Evolutionary conservation across 345 rosid genomes (phyloP), one percentile per base, ranked within the genome.

Genomic region (Syzygium aqueum): DNA sequence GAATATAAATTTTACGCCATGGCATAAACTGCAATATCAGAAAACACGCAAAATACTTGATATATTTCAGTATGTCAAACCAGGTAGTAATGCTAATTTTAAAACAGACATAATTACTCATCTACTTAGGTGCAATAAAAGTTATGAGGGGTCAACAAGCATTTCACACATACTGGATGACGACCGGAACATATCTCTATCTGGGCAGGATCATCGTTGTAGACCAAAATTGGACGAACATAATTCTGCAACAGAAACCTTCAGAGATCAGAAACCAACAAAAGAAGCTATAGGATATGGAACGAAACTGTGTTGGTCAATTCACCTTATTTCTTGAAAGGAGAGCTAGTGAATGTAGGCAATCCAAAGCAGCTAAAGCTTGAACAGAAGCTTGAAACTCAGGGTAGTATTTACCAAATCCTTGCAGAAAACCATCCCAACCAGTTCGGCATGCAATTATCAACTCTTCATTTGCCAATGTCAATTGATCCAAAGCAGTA

Each of bases 321-420:
- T 22, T 61, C 53, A 94, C 98, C 98, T 95, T 95, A 91, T 93
- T 94, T 91, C 91, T 94, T 30, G 98, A 94, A 84, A 97, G 97
- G 88, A 92, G 91, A 87, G 99, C 97, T 59, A 96, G 96, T 51
- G 99, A 93, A 87, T 94, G 91, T 91, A 97, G 93, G 89, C 99
- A 97, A 89, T 97, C 99, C 94, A 97, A 93, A 80, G 97, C 89
- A 87, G 99, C 95, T 85, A 97, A 96, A 61, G 99, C 95, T 89
- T 94, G 95, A 87, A 95, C 93, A 61, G 95, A 94, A 90, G 94
- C 98, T 87, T 90, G 95, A 88, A 96, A 95, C 84, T 96, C 99
- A 37, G 91, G 87, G 90, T 95, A 96, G 89, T 93, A 91, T 89
- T 91, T 93, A 53, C 90, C 87, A 91, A 96, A 95, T 80, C 88